Evolutionary conservation across 495 filamentous ascomycete genomes (phyloP), one percentile per base, ranked within the genome.

Genomic region (Pseudevernia furfuracea): DNA sequence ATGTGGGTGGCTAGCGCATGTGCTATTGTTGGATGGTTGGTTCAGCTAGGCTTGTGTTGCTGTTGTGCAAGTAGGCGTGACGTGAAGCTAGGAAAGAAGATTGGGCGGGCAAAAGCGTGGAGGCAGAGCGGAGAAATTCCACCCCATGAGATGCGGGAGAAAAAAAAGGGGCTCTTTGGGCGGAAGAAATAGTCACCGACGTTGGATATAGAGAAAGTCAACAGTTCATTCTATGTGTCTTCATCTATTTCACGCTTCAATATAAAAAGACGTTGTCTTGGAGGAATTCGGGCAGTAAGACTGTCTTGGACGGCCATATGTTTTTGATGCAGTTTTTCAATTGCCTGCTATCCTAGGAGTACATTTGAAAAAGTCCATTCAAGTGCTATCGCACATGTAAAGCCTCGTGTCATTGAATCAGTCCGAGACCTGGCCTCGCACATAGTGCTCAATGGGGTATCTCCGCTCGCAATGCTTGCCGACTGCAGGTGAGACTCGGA

Each of bases 1-100:
- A 91, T 96, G 89, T 97, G 92, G 92, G 80, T 89, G 41, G 91
- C 86, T 0, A 79, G 83, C 0, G 87, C 75, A 0, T 87, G 87
- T 60, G 81, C 82, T 10, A 69, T 92, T 1, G 63, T 89, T 56
- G 85, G 85, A 0, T 94, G 87, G 68, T 71, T 90, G 17, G 73
- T 93, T 39, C 89, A 93, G 70, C 72, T 87, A 1, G 82, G 85
- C 5, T 78, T 90, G 75, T 87, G 85, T 68, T 96, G 92, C 70
- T 91, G 85, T 69, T 89, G 87, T 71, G 80, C 82, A 41, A 83
- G 79, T 38, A 73, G 79, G 63, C 70, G 86, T 65, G 87, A 89
- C 73, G 68, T 88, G 5, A 79, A 70, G 68, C 85, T 74, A 1
- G 86, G 81, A 23, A 78, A 74, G 72, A 77, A 78, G 62, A 73